These are phyloP conservation scores for Zelopaecilomyces penicillatus DNA, from an alignment of 2,329 filamentous ascomycete genomes.

Conservation along the genomic window DNA sequence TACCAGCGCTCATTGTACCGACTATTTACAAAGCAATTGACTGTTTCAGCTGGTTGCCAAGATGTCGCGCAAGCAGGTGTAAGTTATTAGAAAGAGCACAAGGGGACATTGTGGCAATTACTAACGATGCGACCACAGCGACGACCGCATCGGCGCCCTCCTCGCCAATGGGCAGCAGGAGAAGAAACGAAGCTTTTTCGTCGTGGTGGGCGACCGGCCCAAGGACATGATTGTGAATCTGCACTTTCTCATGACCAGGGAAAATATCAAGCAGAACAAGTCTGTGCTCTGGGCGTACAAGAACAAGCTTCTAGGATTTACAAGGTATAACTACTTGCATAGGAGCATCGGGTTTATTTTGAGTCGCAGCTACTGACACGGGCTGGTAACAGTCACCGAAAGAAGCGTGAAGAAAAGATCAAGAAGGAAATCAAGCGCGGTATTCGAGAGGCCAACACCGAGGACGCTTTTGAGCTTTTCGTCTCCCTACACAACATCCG, in stretches of 20 bases:
- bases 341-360: background rate
- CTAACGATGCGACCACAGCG: slow-evolving; percentile 38
- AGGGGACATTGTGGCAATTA: background rate
- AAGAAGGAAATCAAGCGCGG: slow-evolving; percentile 97
- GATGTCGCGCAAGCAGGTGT: slow-evolving; percentile 54
- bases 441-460: slow-evolving; percentile 81
- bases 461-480: slow-evolving; percentile 96
- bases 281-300: slow-evolving; percentile 98
- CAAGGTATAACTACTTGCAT: slow-evolving; percentile 40
- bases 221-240: slow-evolving; percentile 95
- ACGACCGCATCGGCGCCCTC: slow-evolving; percentile 82
- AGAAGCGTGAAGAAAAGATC: slow-evolving; percentile 97
- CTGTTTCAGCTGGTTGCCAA: slow-evolving; percentile 21
- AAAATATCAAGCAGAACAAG: slow-evolving; percentile 83
- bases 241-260: slow-evolving; percentile 85
- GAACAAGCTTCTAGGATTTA: slow-evolving; percentile 91
- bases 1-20: slow-evolving; percentile 19
- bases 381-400: slow-evolving; percentile 59
- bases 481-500: slow-evolving; percentile 93
- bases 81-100: slow-evolving; percentile 16
- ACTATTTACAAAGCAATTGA: slow-evolving; percentile 19
- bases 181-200: slow-evolving; percentile 97
- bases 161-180: slow-evolving; percentile 88
- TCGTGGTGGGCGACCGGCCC: slow-evolving; percentile 81
- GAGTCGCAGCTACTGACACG: background rate